A percentile compares a stretch with the other conserved stretches of the same genome.
These are phyloP conservation scores for Exophiala sideris DNA, from an alignment of 2,329 filamentous ascomycete genomes.

Conservation along the genomic window DNA sequence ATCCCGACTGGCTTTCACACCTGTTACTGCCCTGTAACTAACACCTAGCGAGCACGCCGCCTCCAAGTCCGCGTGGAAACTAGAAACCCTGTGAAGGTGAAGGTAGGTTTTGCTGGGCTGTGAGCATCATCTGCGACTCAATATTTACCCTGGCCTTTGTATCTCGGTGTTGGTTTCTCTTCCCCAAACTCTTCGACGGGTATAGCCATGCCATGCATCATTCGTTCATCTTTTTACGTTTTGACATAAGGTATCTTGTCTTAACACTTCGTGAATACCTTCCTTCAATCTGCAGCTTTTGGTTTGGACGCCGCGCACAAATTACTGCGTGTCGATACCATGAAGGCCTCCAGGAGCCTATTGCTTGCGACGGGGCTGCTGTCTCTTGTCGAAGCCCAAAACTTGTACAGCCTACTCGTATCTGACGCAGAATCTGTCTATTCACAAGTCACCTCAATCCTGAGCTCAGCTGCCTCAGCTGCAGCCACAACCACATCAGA, in stretches of 20 bases:
- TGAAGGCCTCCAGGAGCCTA: conserved; percentile 3
- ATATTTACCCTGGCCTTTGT: background rate
- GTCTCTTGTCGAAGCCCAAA: conserved; percentile 8
- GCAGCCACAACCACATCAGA: conserved; percentile 3
- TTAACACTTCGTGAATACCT: no score
- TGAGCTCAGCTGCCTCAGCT: conserved; percentile 13
- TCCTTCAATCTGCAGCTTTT: no score
- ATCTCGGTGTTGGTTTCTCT: background rate
- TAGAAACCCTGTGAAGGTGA: conserved; percentile 1
- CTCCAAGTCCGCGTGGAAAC: background rate
- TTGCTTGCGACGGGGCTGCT: conserved; percentile 6
- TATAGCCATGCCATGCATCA: background rate
- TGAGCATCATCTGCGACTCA: background rate
- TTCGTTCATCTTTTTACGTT: background rate
- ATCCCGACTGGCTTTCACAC: conserved; percentile 9
- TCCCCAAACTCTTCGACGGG: background rate
- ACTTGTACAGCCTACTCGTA: conserved; percentile 16
- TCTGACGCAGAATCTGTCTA: conserved; percentile 26
- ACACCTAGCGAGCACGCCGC: conserved; percentile 8
- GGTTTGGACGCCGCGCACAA: no score
- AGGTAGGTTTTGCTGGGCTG: background rate
- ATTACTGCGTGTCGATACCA: background rate
- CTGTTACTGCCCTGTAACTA: conserved; percentile 9
- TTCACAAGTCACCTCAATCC: conserved; percentile 23
- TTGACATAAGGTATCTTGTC: background rate